Evolutionary conservation across 2,329 filamentous ascomycete species (phyloP), one percentile per base, ranked within the genome.

Genomic region (Trichophyton schoenleinii): DNA sequence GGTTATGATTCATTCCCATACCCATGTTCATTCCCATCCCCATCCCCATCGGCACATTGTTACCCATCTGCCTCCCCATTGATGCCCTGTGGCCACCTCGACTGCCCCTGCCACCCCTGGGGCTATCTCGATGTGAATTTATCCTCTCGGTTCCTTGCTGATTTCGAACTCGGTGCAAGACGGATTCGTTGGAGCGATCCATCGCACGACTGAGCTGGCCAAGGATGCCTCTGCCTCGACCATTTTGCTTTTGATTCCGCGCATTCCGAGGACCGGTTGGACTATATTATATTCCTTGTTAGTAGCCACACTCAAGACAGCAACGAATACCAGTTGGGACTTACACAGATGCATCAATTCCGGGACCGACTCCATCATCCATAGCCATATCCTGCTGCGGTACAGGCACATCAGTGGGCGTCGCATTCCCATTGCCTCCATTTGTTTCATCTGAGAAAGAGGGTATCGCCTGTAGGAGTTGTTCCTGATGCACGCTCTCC

Each of bases 261-360:
- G 97, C 96, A 38, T 91, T 91, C 73, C 91, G 94, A 18, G 94
- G 94, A 61, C 92, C 94, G 59, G 91, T 97, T 8, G 94, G 94
- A 70, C 92, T 96, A 76, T 83, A 82, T 78, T 70, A 31, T 74
- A 82, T 78, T 70, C 34, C 36, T 48, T 58, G 34, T 60, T 28
- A 48, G n/a, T 8, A 34, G 8, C 52, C 49, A 60, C 20, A 34
- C 15, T 18, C 13, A 57, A 58, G 36, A 13, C 34, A 9, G 8
- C 34, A 49, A 44, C 28, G 3, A 41, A 22, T n/a, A 46, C 49
- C 2, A 31, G 4, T 20, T 25, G 20, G 22, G 59, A 70, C 72
- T 66, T 68, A 75, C 76, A 75, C 65, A 58, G 70, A 67, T 62
- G 79, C 53, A 72, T 58, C 55, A 8, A n/a, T 15, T 31, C 55